Percentiles rank a stretch among this genome's conserved stretches.
These are phyloP conservation scores for Silene coronaria DNA, from an alignment of 179 eudicot species.

Conservation along the genomic window DNA sequence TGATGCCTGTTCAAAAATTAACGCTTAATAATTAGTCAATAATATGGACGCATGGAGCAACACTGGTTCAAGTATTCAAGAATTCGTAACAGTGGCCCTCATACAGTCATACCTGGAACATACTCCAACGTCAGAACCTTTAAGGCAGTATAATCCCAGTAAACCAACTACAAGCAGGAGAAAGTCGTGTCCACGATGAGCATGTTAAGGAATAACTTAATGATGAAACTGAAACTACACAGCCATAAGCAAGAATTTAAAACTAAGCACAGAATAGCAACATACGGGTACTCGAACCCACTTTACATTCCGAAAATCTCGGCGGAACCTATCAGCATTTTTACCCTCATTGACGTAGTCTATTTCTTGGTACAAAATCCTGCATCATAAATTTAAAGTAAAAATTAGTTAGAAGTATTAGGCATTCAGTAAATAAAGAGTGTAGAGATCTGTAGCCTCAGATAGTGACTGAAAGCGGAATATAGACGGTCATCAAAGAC, in stretches of 20 bases:
- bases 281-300: conserved; percentile 99
- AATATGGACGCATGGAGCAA: neutral
- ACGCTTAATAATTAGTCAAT: conserved; percentile 8
- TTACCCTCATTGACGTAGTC: conserved; percentile 98
- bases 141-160: conserved; percentile 88
- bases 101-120: conserved; percentile 79
- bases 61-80: neutral
- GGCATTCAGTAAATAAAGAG: neutral
- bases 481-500: neutral
- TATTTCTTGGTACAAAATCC: conserved; percentile 94
- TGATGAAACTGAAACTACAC: neutral
- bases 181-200: neutral
- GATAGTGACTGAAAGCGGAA: neutral
- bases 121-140: conserved; percentile 95
- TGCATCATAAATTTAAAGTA: conserved; percentile 27
- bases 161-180: conserved; percentile 44
- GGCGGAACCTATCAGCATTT: conserved; percentile 93
- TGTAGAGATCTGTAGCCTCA: neutral
- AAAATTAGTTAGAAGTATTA: neutral
- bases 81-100: conserved; percentile 15
- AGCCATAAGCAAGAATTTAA: conserved; percentile 3
- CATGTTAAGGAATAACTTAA: neutral
- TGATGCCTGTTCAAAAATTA: conserved; percentile 46
- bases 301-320: conserved; percentile 91
- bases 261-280: conserved; percentile 26